phyloP scores from a whole-genome alignment of 495 filamentous ascomycete genomes.

The Clohesyomyces aquaticus region DNA sequence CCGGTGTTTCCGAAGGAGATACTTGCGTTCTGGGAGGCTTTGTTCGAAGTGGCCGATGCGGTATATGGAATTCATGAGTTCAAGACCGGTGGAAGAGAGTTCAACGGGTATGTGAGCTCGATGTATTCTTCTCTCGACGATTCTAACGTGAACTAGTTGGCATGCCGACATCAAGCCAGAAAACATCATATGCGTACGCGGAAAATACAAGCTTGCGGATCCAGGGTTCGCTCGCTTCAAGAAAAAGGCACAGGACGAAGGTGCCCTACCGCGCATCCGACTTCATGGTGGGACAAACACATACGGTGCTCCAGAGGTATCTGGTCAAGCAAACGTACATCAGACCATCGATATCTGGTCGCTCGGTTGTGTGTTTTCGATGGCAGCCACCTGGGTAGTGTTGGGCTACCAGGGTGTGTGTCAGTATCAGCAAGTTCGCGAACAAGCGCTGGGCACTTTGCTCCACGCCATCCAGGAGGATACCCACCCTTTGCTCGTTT shows the following conservation, averaged over 20 bases:
- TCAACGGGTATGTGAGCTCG: conserved; percentile 22
- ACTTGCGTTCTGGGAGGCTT: conserved; percentile 44
- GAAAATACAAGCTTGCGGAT: conserved; percentile 51
- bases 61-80: conserved; percentile 45
- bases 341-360: conserved; percentile 53
- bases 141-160: conserved; percentile 40
- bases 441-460: conserved; percentile 10
- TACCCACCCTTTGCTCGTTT: conserved; percentile 6
- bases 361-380: conserved; percentile 51
- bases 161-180: conserved; percentile 52
- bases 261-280: conserved; percentile 20
- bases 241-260: conserved; percentile 21
- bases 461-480: conserved; percentile 1
- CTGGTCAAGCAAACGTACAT: conserved; percentile 23
- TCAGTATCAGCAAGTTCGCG: conserved; percentile 8
- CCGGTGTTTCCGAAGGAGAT: conserved; percentile 42
- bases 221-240: conserved; percentile 50
- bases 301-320: conserved; percentile 38
- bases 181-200: conserved; percentile 48
- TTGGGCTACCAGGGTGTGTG: conserved; percentile 41
- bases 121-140: not conserved
- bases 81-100: conserved; percentile 3
- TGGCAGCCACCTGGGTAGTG: conserved; percentile 51
- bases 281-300: conserved; percentile 45
- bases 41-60: conserved; percentile 47